Evolutionary conservation across 1,284 basidiomycete genomes (phyloP).

Genomic region (Heterobasidion parviporum): DNA sequence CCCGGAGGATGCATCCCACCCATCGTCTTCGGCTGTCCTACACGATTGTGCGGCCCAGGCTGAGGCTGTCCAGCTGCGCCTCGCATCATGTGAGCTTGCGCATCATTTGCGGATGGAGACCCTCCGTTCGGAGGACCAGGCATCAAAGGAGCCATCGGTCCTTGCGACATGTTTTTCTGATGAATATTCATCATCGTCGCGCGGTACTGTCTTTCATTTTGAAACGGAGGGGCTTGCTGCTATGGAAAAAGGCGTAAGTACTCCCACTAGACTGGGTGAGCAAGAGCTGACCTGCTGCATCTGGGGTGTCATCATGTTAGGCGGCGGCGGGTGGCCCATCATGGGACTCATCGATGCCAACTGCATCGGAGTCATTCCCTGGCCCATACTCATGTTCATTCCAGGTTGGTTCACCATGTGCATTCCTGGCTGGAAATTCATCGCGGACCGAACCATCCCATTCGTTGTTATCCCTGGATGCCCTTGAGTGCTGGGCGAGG

Average conservation of each 20-base stretch:
- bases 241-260: not conserved
- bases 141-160: constrained; percentile 11
- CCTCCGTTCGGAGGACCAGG: constrained; percentile 10
- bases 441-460: constrained; percentile 13
- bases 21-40: constrained; percentile 4
- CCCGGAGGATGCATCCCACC: constrained; percentile 8
- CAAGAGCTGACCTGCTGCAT: constrained; percentile 15
- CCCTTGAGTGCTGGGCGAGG: constrained; percentile 11
- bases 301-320: constrained; percentile 26
- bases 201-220: constrained; percentile 20
- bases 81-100: constrained; percentile 10
- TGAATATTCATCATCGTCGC: constrained; percentile 28
- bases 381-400: constrained; percentile 22
- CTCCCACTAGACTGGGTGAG: not conserved
- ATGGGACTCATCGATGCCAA: constrained; percentile 20
- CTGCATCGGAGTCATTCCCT: constrained; percentile 11
- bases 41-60: constrained; percentile 1
- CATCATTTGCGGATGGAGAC: constrained; percentile 15
- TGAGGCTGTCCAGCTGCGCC: constrained; percentile 2
- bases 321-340: constrained; percentile 17
- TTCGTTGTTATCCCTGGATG: constrained; percentile 12
- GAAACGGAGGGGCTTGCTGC: not conserved
- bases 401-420: constrained; percentile 22
- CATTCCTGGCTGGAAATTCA: constrained; percentile 18
- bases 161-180: constrained; percentile 18